phyloP scores from a whole-genome alignment of 1,284 basidiomycete genomes.

The Chalciporus sp. region DNA sequence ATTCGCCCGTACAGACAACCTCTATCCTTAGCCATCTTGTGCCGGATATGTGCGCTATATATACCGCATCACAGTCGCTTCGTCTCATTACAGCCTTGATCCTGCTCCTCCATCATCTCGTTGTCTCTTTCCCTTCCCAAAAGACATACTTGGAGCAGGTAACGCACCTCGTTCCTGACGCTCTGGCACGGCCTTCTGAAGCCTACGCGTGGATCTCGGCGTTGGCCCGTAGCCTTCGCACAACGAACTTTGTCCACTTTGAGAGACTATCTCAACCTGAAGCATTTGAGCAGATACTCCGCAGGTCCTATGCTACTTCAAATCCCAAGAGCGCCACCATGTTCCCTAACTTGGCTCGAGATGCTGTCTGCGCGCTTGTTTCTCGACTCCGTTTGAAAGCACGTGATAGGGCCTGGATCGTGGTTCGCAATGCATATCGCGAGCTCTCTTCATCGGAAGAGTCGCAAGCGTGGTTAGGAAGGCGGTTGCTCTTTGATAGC shows the following conservation, averaged over 20 bases:
- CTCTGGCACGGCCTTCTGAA: conserved; percentile 39
- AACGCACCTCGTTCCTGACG: conserved; percentile 39
- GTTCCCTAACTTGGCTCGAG: conserved; percentile 35
- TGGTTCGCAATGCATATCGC: conserved; percentile 65
- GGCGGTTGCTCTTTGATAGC: conserved; percentile 41
- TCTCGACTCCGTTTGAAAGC: conserved; percentile 50
- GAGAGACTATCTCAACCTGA: conserved; percentile 43
- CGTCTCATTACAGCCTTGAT: conserved; percentile 42
- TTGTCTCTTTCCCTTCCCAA: conserved; percentile 63
- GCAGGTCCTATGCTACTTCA: conserved; percentile 6
- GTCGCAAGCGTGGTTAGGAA: conserved; percentile 54
- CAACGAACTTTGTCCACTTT: conserved; percentile 53
- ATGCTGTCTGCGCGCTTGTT: conserved; percentile 48
- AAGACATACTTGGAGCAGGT: conserved; percentile 50
- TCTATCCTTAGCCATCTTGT: conserved; percentile 62
- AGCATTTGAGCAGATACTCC: conserved; percentile 27
- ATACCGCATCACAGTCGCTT: conserved; percentile 26
- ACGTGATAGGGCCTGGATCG: conserved; percentile 55
- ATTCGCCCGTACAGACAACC: conserved; percentile 53
- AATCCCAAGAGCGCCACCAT: not conserved
- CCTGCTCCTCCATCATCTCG: conserved; percentile 56
- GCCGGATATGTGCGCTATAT: conserved; percentile 44
- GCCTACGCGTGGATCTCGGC: conserved; percentile 49
- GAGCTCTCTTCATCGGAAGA: conserved; percentile 51
- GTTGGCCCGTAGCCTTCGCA: conserved; percentile 50